These are phyloP conservation scores for Thraustochytrium striatum DNA, from an alignment of 352 stramenopile genomes.

Conservation along the genomic window DNA sequence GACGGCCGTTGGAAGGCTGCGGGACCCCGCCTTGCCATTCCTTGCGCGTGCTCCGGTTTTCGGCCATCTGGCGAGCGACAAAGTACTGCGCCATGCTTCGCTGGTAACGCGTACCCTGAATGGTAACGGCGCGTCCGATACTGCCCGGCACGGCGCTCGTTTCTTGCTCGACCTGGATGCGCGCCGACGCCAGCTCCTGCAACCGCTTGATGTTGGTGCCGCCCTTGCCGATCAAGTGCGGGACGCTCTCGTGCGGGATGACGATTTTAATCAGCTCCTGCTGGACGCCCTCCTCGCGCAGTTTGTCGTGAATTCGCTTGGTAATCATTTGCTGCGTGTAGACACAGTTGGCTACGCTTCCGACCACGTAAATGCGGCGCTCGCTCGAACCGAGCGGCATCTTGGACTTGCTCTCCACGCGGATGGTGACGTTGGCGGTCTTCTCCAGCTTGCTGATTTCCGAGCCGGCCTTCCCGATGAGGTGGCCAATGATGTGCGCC, in stretches of 20 bases:
- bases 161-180: conserved; percentile 43
- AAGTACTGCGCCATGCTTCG: conserved; percentile 31
- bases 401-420: conserved; percentile 42
- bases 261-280: conserved; percentile 47
- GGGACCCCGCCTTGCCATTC: conserved; percentile 37
- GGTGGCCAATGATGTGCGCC: conserved; percentile 41
- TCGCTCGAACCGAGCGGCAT: conserved; percentile 35
- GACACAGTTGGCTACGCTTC: conserved; percentile 27
- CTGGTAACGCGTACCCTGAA: conserved; percentile 41
- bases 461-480: conserved; percentile 35
- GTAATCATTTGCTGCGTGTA: conserved; percentile 37
- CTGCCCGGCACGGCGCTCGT: conserved; percentile 19
- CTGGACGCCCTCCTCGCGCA: conserved; percentile 35
- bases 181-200: conserved; percentile 25
- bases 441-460: conserved; percentile 35
- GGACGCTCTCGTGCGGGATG: conserved; percentile 38
- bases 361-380: conserved; percentile 19
- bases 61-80: conserved; percentile 12
- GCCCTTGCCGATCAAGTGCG: conserved; percentile 40
- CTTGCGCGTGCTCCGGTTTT: conserved; percentile 30
- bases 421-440: conserved; percentile 31
- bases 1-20: too few relatives aligned
- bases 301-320: conserved; percentile 35
- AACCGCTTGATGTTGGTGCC: conserved; percentile 39
- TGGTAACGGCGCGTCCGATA: conserved; percentile 27